phyloP scores from a whole-genome alignment of 352 stramenopile genomes.

The Globisporangium cystogenes region DNA sequence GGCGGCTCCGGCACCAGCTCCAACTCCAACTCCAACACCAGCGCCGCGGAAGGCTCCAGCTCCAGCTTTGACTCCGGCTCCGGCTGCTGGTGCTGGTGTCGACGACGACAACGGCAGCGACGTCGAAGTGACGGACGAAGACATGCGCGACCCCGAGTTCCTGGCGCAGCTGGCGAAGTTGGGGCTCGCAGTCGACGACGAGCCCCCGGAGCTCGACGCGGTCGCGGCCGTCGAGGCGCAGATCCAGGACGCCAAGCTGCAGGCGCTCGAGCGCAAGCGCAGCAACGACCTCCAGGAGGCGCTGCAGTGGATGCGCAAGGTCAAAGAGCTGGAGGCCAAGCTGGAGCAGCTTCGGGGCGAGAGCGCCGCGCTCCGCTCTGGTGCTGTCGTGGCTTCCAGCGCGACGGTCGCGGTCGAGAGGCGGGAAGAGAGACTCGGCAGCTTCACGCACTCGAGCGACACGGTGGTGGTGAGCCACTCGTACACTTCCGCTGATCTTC shows the following conservation, averaged over 20 bases:
- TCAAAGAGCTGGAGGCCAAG: slow-evolving; percentile 49
- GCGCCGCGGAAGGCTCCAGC: too few relatives aligned
- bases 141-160: slow-evolving; percentile 70
- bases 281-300: slow-evolving; percentile 50
- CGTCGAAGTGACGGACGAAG: slow-evolving; percentile 73
- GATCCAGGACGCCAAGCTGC: slow-evolving; percentile 41
- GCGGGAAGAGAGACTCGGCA: neutral
- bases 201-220: neutral
- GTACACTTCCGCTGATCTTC: slow-evolving; percentile 11
- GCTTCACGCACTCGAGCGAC: neutral
- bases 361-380: neutral
- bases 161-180: slow-evolving; percentile 50
- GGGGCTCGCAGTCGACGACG: slow-evolving; percentile 23
- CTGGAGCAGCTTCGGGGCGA: slow-evolving; percentile 8
- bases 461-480: slow-evolving; percentile 3
- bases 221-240: slow-evolving; percentile 30
- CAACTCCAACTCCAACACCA: too few relatives aligned
- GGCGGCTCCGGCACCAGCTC: neutral
- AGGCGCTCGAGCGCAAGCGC: slow-evolving; percentile 49
- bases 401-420: neutral
- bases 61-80: too few relatives aligned
- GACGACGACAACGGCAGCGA: slow-evolving; percentile 17
- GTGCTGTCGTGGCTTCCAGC: neutral
- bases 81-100: neutral
- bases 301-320: slow-evolving; percentile 45